Evolutionary conservation across 164 flowering plant species (phyloP).

Genomic region (Cinnamomum chago): DNA sequence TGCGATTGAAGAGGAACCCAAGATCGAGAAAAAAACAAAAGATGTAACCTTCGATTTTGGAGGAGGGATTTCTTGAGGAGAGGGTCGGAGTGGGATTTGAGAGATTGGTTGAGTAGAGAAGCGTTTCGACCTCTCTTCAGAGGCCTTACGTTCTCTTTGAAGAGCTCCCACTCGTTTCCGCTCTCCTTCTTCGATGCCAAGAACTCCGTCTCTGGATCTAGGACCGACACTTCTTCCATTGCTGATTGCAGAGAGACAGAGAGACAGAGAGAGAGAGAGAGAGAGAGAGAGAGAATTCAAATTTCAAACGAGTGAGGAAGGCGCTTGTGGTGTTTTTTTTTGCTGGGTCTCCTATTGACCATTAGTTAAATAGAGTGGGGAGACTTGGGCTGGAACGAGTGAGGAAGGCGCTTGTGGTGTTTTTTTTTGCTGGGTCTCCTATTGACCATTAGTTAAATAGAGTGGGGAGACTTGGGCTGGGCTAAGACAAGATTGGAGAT

Average conservation of each 20-base stretch:
- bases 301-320: slow-evolving; percentile 3
- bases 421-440: neutral
- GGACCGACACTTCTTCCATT: slow-evolving; percentile 21
- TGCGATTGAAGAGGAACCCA: neutral
- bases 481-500: too few species aligned
- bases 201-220: slow-evolving; percentile 77
- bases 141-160: slow-evolving; percentile 88
- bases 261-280: slow-evolving; percentile 9
- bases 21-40: neutral
- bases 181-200: slow-evolving; percentile 50
- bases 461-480: too few species aligned
- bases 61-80: slow-evolving; percentile 52
- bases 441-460: too few species aligned
- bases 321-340: neutral
- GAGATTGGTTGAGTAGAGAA: slow-evolving; percentile 57
- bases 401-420: neutral
- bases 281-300: slow-evolving; percentile 8
- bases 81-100: slow-evolving; percentile 44
- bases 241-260: slow-evolving; percentile 1
- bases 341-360: neutral
- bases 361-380: too few species aligned
- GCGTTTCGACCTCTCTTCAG: slow-evolving; percentile 87
- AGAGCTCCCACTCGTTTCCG: slow-evolving; percentile 85
- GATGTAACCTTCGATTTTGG: slow-evolving; percentile 46
- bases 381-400: too few species aligned